Conservation (phyloP, 257 asterid genomes). For the Capsicum rhomboideum region DNA sequence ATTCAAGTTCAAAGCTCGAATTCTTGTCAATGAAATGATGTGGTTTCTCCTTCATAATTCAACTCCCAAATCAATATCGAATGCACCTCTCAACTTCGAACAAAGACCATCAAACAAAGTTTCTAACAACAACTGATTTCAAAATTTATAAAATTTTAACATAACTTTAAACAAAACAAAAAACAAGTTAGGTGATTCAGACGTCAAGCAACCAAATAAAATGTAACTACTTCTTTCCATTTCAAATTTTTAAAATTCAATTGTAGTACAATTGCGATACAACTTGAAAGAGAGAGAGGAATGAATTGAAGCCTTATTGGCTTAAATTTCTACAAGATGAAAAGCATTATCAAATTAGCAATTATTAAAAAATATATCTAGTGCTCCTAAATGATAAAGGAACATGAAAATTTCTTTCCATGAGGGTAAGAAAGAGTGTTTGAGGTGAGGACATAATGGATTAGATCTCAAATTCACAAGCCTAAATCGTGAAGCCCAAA, state of each 20-base stretch:
- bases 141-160: too few relatives aligned
- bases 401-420: not conserved
- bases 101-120: not conserved
- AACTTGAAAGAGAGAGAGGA: not conserved
- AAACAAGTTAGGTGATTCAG: too few relatives aligned
- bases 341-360: too few relatives aligned
- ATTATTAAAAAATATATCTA: too few relatives aligned
- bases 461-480: not conserved
- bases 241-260: too few relatives aligned
- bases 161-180: too few relatives aligned
- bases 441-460: too few relatives aligned
- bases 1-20: not conserved
- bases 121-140: too few relatives aligned
- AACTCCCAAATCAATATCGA: not conserved
- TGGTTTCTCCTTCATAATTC: not conserved
- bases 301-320: not conserved
- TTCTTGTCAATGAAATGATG: not conserved
- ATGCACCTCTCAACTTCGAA: not conserved
- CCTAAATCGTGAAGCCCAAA: not conserved
- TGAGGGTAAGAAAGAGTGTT: not conserved
- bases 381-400: not conserved
- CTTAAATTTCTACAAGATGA: not conserved
- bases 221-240: too few relatives aligned
- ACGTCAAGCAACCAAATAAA: too few relatives aligned
- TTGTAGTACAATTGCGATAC: too few relatives aligned